Evolutionary conservation across 108 stramenopile species (phyloP).

Genomic region (Aurantiochytrium sp.): DNA sequence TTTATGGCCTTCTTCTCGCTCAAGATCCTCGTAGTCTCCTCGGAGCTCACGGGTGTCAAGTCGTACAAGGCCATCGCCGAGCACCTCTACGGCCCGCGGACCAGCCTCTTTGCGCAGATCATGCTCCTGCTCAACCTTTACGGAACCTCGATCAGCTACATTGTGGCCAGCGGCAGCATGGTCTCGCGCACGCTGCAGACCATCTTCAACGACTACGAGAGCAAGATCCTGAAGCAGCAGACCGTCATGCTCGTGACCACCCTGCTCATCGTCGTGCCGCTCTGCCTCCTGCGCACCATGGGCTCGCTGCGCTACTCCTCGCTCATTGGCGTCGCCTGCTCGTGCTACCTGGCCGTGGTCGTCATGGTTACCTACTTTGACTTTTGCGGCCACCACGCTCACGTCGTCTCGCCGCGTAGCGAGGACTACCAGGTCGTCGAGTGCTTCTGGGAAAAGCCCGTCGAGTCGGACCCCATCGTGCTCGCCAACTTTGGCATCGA

Average conservation of each 20-base stretch:
- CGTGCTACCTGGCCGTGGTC: background rate
- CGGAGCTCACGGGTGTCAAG: conserved; percentile 12
- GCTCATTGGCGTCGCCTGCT: conserved; percentile 14
- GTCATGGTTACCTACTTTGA: conserved; percentile 3
- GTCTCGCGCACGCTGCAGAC: background rate
- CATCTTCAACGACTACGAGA: background rate
- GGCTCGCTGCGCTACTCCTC: background rate
- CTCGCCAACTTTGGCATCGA: background rate
- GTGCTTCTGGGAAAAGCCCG: conserved; percentile 16
- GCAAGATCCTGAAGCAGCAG: background rate
- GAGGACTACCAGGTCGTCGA: background rate
- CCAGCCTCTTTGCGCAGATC: background rate
- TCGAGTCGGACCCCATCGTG: background rate
- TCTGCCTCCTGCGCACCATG: conserved; percentile 24
- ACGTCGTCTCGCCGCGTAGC: background rate
- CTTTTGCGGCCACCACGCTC: background rate
- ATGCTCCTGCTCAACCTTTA: background rate
- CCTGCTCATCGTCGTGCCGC: background rate
- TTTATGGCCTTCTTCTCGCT: conserved; percentile 26
- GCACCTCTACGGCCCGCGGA: background rate
- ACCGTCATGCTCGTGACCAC: background rate
- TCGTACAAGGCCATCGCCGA: conserved; percentile 2
- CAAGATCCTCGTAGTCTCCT: background rate
- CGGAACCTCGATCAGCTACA: conserved; percentile 16
- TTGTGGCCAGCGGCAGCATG: conserved; percentile 9